Conservation (phyloP, 345 rosid genomes). For the Ailanthus altissimus region DNA sequence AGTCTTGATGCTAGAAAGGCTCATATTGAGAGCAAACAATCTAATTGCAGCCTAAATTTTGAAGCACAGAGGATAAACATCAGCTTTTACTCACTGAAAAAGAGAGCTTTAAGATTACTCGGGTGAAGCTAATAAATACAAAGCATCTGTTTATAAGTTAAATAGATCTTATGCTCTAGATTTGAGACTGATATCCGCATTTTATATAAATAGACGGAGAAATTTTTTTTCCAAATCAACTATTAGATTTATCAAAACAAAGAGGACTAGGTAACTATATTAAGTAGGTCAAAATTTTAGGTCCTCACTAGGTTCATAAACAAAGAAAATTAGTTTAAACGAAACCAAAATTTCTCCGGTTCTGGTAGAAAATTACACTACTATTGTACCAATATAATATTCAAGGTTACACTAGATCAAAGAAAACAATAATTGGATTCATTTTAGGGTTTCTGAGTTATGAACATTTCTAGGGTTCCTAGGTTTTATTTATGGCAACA, state of each 20-base stretch:
- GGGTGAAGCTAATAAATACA: constrained; percentile 4
- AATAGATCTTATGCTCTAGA: constrained; percentile 1
- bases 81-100: not conserved
- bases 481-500: constrained; percentile 48
- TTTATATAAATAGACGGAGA: not conserved
- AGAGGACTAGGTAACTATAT: constrained; percentile 7
- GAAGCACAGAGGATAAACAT: not conserved
- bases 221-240: not conserved
- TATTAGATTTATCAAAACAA: not conserved
- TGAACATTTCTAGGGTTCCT: constrained; percentile 46
- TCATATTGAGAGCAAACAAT: not conserved
- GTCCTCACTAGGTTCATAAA: constrained; percentile 33
- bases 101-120: not conserved
- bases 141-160: not conserved
- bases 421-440: constrained; percentile 25
- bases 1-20: constrained; percentile 1
- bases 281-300: constrained; percentile 28
- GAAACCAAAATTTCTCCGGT: constrained; percentile 27
- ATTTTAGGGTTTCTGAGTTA: constrained; percentile 41
- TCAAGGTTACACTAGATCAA: constrained; percentile 35
- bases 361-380: constrained; percentile 23
- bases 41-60: constrained; percentile 16
- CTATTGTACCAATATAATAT: constrained; percentile 29
- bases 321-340: constrained; percentile 20
- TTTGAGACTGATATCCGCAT: not conserved